A percentile compares a stretch with the other conserved stretches of the same genome.
phyloP scores from a whole-genome alignment of 345 rosid genomes.

The Cardiospermum halicacabum region DNA sequence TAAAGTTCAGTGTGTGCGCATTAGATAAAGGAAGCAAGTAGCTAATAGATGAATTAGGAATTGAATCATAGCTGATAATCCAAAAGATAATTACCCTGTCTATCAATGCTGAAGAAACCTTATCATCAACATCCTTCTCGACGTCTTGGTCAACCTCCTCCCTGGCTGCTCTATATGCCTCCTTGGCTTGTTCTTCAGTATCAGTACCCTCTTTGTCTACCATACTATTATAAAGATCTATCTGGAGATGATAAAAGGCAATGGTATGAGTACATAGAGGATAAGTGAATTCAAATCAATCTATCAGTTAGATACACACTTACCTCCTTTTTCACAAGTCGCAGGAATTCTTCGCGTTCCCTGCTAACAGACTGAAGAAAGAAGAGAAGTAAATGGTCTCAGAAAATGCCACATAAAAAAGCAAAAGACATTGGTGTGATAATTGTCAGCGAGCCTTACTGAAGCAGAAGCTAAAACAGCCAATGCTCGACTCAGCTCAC shows the following conservation, averaged over 20 bases:
- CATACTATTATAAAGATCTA: conserved; percentile 82
- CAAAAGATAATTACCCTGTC: conserved; percentile 47
- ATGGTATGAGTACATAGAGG: conserved; percentile 7
- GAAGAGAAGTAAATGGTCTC: conserved; percentile 16
- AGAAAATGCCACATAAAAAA: conserved; percentile 12
- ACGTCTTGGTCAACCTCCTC: conserved; percentile 66
- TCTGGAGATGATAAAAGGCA: conserved; percentile 35
- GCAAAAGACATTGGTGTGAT: background rate
- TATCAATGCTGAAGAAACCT: conserved; percentile 77
- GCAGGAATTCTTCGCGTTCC: conserved; percentile 94
- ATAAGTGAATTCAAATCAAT: background rate
- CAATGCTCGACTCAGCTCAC: conserved; percentile 95
- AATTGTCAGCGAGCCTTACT: conserved; percentile 39
- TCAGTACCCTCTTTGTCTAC: conserved; percentile 84
- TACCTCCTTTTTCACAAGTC: conserved; percentile 89
- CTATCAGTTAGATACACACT: background rate
- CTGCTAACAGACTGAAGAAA: conserved; percentile 76
- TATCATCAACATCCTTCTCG: conserved; percentile 54
- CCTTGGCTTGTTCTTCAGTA: conserved; percentile 68
- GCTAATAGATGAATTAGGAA: background rate
- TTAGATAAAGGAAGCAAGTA: background rate
- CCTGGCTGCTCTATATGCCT: conserved; percentile 87
- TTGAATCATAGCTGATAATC: background rate
- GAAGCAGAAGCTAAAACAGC: conserved; percentile 98
- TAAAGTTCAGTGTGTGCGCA: conserved; percentile 8